Conservation (phyloP, 495 filamentous ascomycete genomes). For the Neurospora discreta region DNA sequence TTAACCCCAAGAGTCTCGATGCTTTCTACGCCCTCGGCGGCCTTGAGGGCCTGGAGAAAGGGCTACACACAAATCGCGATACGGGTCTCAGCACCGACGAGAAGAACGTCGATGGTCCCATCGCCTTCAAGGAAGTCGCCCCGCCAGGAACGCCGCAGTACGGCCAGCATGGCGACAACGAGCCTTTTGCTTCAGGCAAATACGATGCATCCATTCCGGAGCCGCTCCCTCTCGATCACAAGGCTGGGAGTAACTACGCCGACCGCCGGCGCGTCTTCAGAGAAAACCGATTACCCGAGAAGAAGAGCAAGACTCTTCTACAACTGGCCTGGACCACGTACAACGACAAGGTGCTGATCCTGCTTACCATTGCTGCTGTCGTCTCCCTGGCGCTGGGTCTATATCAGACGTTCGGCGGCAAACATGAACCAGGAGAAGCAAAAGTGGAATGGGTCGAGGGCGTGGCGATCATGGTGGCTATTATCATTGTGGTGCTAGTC, state of each 20-base stretch:
- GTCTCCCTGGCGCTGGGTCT: slow-evolving; percentile 64
- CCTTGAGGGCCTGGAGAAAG: slow-evolving; percentile 53
- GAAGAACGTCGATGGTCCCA: slow-evolving; percentile 38
- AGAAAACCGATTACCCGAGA: slow-evolving; percentile 62
- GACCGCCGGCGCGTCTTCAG: slow-evolving; percentile 58
- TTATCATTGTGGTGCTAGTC: slow-evolving; percentile 64
- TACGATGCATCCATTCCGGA: slow-evolving; percentile 1
- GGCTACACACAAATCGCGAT: slow-evolving; percentile 51
- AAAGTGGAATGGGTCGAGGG: slow-evolving; percentile 74
- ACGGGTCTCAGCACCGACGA: slow-evolving; percentile 60
- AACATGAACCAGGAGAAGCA: slow-evolving; percentile 31
- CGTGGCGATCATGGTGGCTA: slow-evolving; percentile 66
- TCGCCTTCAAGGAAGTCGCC: slow-evolving; percentile 47
- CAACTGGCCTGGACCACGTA: slow-evolving; percentile 74
- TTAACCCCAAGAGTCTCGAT: slow-evolving; percentile 61
- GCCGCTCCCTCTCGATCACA: slow-evolving; percentile 1
- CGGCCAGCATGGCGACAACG: slow-evolving; percentile 16
- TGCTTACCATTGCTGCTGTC: slow-evolving; percentile 59
- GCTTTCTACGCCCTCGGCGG: slow-evolving; percentile 62
- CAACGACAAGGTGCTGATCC: slow-evolving; percentile 74
- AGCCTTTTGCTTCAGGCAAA: slow-evolving; percentile 10
- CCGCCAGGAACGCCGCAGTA: slow-evolving; percentile 23
- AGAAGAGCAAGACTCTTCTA: slow-evolving; percentile 61
- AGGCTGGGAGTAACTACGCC: slow-evolving; percentile 29
- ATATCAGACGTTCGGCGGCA: slow-evolving; percentile 50